phyloP scores from a whole-genome alignment of 2,329 filamentous ascomycete genomes.

The Cytospora leucostoma region DNA sequence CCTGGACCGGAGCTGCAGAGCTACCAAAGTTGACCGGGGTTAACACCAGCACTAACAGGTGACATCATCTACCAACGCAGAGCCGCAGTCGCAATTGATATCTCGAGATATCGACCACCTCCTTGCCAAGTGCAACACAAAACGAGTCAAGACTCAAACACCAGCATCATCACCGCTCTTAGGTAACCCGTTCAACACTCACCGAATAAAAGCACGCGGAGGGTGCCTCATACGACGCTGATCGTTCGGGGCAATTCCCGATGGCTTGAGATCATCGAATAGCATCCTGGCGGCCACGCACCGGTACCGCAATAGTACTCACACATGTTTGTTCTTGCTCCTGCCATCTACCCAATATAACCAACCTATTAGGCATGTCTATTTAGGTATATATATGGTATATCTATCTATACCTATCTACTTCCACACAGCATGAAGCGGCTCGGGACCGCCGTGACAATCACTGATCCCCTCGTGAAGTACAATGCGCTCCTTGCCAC shows the following conservation, averaged over 20 bases:
- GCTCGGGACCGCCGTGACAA: slow-evolving; percentile 52
- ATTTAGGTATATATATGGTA: not conserved
- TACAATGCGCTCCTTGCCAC: slow-evolving; percentile 72
- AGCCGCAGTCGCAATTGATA: slow-evolving; percentile 22
- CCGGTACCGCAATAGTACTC: too few relatives aligned
- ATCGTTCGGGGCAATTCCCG: not conserved
- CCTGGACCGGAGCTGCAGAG: not conserved
- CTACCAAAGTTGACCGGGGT: not conserved
- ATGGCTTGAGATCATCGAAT: not conserved
- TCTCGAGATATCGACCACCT: slow-evolving; percentile 17
- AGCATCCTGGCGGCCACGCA: too few relatives aligned
- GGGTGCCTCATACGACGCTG: not conserved
- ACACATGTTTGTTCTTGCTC: not conserved
- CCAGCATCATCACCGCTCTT: not conserved
- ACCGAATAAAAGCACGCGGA: not conserved
- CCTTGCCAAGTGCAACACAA: slow-evolving; percentile 14
- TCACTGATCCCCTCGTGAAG: slow-evolving; percentile 74
- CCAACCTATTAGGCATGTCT: not conserved
- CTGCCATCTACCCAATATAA: not conserved
- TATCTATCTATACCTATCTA: not conserved
- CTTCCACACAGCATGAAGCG: slow-evolving; percentile 37
- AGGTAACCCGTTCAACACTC: not conserved
- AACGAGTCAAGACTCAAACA: not conserved
- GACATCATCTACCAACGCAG: slow-evolving; percentile 23
- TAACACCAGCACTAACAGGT: slow-evolving; percentile 18